Evolutionary conservation across 2,329 filamentous ascomycete species (phyloP).

Genomic region (Tolypocladium capitatum): DNA sequence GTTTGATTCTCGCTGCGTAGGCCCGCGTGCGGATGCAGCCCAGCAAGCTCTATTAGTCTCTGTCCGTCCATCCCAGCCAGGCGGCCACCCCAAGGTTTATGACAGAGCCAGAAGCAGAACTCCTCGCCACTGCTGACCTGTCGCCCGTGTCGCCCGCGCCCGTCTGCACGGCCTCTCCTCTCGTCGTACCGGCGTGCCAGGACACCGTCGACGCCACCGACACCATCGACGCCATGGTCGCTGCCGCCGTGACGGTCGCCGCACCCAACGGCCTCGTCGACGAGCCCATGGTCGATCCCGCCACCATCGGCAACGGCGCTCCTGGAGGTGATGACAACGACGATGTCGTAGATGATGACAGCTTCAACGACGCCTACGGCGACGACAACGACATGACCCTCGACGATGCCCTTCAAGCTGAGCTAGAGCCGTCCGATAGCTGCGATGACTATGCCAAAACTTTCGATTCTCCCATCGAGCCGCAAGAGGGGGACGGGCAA

Average conservation of each 20-base stretch:
- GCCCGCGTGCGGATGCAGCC: conserved; percentile 1
- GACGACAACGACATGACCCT: conserved; percentile 13
- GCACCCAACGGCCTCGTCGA: conserved; percentile 15
- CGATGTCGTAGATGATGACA: conserved; percentile 31
- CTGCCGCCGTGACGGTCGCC: conserved; percentile 13
- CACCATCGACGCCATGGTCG: conserved; percentile 33
- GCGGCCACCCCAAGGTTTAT: conserved; percentile 20
- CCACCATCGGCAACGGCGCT: conserved; percentile 11
- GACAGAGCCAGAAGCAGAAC: conserved; percentile 30
- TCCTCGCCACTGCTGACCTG: conserved; percentile 39
- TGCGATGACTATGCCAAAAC: conserved; percentile 38
- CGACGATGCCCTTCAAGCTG: conserved; percentile 13
- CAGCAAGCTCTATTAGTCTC: conserved; percentile 2
- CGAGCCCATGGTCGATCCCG: conserved; percentile 17
- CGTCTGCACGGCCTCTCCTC: conserved; percentile 30
- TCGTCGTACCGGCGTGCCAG: conserved; percentile 36
- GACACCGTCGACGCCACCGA: conserved; percentile 38
- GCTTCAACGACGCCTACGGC: conserved; percentile 34
- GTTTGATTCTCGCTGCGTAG: conserved; percentile 1
- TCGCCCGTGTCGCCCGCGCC: conserved; percentile 38
- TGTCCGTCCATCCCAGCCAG: conserved; percentile 1
- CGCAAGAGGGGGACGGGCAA: conserved; percentile 22
- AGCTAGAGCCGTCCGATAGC: conserved; percentile 18
- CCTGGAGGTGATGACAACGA: conserved; percentile 21
- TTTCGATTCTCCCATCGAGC: conserved; percentile 33